Percentiles rank a stretch among this genome's conserved stretches.
These are phyloP conservation scores for Aspergillus neotritici DNA, from an alignment of 2,329 filamentous ascomycete species.

Conservation along the genomic window DNA sequence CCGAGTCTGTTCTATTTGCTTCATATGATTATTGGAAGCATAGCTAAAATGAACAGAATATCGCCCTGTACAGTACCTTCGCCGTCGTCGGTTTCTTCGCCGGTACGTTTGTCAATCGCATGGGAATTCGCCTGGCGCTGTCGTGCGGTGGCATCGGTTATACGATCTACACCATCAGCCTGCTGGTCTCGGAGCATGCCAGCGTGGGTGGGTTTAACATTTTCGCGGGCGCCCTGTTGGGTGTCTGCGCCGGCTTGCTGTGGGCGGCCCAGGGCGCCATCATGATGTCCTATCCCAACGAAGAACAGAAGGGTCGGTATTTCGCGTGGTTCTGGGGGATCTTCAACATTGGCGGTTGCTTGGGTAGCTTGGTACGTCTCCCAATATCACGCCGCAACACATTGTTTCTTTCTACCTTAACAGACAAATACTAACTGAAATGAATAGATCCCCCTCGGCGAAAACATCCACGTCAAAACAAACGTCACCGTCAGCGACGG, in stretches of 20 bases:
- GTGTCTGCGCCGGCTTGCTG: constrained; percentile 43
- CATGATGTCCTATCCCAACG: constrained; percentile 73
- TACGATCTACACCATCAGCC: constrained; percentile 36
- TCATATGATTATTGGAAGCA: too few species aligned
- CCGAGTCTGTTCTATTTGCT: too few species aligned
- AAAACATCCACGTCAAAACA: constrained; percentile 36
- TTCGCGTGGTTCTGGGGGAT: constrained; percentile 91
- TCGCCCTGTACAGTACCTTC: constrained; percentile 66
- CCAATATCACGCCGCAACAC: too few species aligned
- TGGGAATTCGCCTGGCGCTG: constrained; percentile 38
- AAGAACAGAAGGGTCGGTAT: constrained; percentile 74
- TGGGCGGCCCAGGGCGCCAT: constrained; percentile 47
- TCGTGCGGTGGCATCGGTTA: constrained; percentile 41
- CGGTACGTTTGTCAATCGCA: constrained; percentile 41
- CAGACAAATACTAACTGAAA: not conserved
- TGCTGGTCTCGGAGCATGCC: constrained; percentile 39
- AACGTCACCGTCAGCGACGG: constrained; percentile 52
- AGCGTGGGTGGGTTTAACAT: constrained; percentile 44
- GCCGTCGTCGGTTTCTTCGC: constrained; percentile 58
- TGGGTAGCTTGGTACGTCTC: constrained; percentile 60
- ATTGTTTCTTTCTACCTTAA: not conserved
- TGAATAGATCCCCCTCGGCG: constrained; percentile 35
- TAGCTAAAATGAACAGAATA: constrained; percentile 39
- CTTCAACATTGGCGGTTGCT: constrained; percentile 83
- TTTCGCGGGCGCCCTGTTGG: constrained; percentile 44